These are phyloP conservation scores for Lyophyllum semitale DNA, from an alignment of 768 basidiomycete genomes.

Conservation along the genomic window DNA sequence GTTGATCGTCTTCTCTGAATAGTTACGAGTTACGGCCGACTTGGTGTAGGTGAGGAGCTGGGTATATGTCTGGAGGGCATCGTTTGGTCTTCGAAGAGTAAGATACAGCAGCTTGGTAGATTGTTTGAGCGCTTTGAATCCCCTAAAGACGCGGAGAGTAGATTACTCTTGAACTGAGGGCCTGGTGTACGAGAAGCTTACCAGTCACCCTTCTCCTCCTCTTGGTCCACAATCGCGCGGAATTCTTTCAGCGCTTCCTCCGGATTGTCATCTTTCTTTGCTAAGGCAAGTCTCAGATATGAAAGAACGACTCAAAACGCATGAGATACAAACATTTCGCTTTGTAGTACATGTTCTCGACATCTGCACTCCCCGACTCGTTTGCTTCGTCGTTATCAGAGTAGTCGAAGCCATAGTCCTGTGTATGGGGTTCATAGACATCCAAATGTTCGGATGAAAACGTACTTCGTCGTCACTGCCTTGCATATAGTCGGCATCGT, in stretches of 20 bases:
- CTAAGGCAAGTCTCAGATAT: constrained; percentile 40
- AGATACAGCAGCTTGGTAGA: constrained; percentile 93
- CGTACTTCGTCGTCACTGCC: constrained; percentile 82
- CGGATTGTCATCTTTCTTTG: constrained; percentile 92
- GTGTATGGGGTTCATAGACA: constrained; percentile 12
- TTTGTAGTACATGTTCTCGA: constrained; percentile 98
- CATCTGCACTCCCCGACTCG: constrained; percentile 79
- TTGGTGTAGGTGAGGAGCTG: constrained; percentile 92
- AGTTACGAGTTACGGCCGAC: constrained; percentile 91
- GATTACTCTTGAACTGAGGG: background rate
- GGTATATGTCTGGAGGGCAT: constrained; percentile 85
- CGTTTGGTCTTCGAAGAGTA: constrained; percentile 71
- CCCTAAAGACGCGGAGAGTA: constrained; percentile 53
- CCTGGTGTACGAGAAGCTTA: constrained; percentile 33
- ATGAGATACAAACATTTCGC: constrained; percentile 76
- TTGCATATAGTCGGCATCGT: constrained; percentile 94
- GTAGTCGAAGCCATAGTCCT: constrained; percentile 98
- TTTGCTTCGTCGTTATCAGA: constrained; percentile 87
- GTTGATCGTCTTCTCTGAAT: constrained; percentile 98
- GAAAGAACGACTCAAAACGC: background rate
- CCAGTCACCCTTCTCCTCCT: constrained; percentile 95
- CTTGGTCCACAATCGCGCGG: constrained; percentile 83
- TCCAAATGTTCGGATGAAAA: constrained; percentile 9
- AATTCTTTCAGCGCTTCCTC: constrained; percentile 93
- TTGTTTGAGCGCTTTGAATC: constrained; percentile 98